Evolutionary conservation across 768 basidiomycete species (phyloP).

Genomic region (Trametes villosa): DNA sequence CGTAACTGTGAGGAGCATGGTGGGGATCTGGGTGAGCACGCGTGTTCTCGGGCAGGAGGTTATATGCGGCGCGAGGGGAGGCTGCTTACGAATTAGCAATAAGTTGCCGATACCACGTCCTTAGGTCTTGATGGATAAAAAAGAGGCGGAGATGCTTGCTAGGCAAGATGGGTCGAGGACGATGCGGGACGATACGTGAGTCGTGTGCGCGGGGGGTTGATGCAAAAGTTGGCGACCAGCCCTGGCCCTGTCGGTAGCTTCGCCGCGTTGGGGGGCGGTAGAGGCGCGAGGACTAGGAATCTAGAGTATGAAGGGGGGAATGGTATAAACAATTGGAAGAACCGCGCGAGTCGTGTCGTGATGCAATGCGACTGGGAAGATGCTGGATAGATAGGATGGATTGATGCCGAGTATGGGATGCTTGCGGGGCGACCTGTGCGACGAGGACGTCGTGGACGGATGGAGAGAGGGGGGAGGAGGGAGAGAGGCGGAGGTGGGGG

Average conservation of each 20-base stretch:
- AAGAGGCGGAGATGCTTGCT: slow-evolving; percentile 21
- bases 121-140: slow-evolving; percentile 44
- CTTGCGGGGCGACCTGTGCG: slow-evolving; percentile 28
- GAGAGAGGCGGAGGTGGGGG: slow-evolving; percentile 63
- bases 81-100: slow-evolving; percentile 53
- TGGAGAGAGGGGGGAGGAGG: slow-evolving; percentile 42
- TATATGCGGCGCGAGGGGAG: slow-evolving; percentile 4
- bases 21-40: slow-evolving; percentile 14
- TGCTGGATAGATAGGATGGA: slow-evolving; percentile 41
- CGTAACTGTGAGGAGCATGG: slow-evolving; percentile 72
- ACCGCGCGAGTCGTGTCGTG: slow-evolving; percentile 61
- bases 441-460: slow-evolving; percentile 17
- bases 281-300: slow-evolving; percentile 29
- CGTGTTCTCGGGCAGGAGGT: slow-evolving; percentile 31
- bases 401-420: slow-evolving; percentile 7
- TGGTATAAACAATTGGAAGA: slow-evolving; percentile 57
- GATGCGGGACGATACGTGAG: slow-evolving; percentile 23
- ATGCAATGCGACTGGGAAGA: slow-evolving; percentile 38
- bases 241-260: slow-evolving; percentile 18
- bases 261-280: slow-evolving; percentile 16
- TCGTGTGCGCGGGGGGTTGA: slow-evolving; percentile 39
- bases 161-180: slow-evolving; percentile 22
- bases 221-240: slow-evolving; percentile 36
- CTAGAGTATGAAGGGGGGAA: slow-evolving; percentile 26
- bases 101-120: slow-evolving; percentile 47